Base-by-base conservation (phyloP, 805 yeast genomes). In the Nakazawaea laoshanensis region DNA sequence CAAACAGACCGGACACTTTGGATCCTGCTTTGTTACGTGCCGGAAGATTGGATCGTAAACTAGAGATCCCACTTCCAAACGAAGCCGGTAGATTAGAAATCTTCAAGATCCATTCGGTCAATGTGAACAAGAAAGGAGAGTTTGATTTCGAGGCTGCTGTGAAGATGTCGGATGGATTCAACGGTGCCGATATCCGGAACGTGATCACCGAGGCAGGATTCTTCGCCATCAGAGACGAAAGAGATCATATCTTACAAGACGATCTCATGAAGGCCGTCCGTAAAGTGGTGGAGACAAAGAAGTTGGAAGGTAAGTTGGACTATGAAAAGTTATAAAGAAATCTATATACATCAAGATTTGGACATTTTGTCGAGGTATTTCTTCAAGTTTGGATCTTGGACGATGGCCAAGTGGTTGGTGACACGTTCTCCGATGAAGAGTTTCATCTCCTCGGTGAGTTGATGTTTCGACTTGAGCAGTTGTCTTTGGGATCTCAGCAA, bases 161-260 rank as follows among this genome's bases (percentile, higher is more conserved):
- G 24, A 92, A 92, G 64, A 92, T 92, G 97, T 82, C 94, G 57
- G 98, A 89, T 61, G 97, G 97, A 2, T 92, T 92, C 63, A 89
- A 89, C 59, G 98, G 98, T 65, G 97, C 97, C 5, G 98, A 89
- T 69, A 80, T 89, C 47, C 77, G 98, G 58, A 89, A 89, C 55
- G 95, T 92, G 39, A 72, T 88, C 21, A 89, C 98, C n/a, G 98
- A 89, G 63, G 96, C 96, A 18, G 98, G 98, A 2, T 92, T 92
- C 63, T 86, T 88, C 47, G 97, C 98, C 34, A 92, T 92, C 47
- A 76, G 98, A 62, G 96, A 92, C 52, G 98, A 92, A 54, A 77
- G 98, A 50, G 96, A 89, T 55, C 86, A 85, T 61, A 86, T 92
- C 47, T 56, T 85, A 33, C 98, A 92, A 56, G 78, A 82, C 48